A percentile compares a stretch with the other conserved stretches of the same genome.
phyloP scores from a whole-genome alignment of 192 early-diverging fungal genomes.

The Powellomyces hirtus region DNA sequence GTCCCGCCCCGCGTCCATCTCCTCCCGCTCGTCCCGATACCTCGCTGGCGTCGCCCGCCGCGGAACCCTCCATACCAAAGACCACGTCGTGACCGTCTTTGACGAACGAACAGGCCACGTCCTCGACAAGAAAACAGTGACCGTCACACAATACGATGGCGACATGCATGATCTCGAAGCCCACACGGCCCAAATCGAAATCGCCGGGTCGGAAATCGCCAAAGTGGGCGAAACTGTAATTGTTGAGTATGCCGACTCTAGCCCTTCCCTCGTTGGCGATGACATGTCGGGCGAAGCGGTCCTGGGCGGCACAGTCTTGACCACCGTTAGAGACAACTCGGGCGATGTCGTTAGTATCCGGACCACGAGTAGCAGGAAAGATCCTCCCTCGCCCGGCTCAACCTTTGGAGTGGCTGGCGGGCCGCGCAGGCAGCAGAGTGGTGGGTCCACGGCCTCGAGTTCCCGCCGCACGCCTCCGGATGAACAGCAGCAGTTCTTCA shows the following conservation, averaged over 20 bases:
- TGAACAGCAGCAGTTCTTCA: too few relatives aligned
- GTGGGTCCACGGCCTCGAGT: too few relatives aligned
- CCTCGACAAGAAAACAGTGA: slow-evolving; percentile 23
- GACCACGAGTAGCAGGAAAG: background rate
- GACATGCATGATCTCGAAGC: slow-evolving; percentile 8
- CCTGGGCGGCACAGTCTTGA: background rate
- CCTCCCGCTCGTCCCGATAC: slow-evolving; percentile 6
- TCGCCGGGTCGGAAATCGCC: slow-evolving; percentile 10
- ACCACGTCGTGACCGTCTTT: slow-evolving; percentile 16
- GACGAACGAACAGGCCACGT: slow-evolving; percentile 13
- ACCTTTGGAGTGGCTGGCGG: too few relatives aligned
- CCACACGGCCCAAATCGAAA: slow-evolving; percentile 1
- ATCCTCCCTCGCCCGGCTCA: background rate
- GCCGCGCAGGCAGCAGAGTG: too few relatives aligned
- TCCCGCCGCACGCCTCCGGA: too few relatives aligned
- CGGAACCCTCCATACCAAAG: slow-evolving; percentile 10
- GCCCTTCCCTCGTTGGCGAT: background rate
- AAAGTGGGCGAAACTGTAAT: slow-evolving; percentile 12
- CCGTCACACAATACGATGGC: slow-evolving; percentile 17
- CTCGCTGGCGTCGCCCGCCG: background rate
- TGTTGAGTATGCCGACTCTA: slow-evolving; percentile 14
- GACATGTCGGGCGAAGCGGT: background rate
- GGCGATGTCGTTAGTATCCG: slow-evolving; percentile 8
- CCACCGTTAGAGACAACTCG: background rate
- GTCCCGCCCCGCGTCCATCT: background rate